Base-by-base conservation (phyloP, 768 basidiomycete species). In the Tulasnella sp. region DNA sequence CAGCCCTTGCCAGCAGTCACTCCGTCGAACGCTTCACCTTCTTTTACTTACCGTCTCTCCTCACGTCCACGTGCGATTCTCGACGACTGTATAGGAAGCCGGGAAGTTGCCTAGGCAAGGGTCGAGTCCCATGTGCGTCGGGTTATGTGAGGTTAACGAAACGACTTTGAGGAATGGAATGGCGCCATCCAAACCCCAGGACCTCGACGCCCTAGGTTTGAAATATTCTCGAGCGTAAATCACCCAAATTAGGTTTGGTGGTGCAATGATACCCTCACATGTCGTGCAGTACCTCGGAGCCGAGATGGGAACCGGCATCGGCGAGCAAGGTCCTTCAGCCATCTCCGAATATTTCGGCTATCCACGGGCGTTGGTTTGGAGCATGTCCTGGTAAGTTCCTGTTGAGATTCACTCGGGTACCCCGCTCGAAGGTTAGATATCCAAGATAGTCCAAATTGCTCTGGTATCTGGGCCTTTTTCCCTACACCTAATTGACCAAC, bases 111-210 rank as follows among this genome's bases (percentile, higher is more conserved):
- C 62, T 68, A 31, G 9, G 7, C 1, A 31, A 68, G 62, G 62
- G n/a, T 27, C 14, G n/a, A n/a, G n/a, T 34, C 21, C 62, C 62
- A 68, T 68, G 62, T 68, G 62, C 62, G 62, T 31, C 62, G 27
- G 62, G 62, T 68, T 31, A 68, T 68, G 62, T 68, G 21, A 68
- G 62, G 62, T 68, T 68, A 34, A 68, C 62, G 62, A 44, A 44
- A 68, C 62, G 21, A 18, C 62, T 34, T 31, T 18, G 2, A 19
- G 48, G 24, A 52, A 21, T 24, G 24, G 48, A 9, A 52, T 52
- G 48, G 48, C 48, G 48, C 48, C 19, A 52, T 19, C 48, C 4
- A 21, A 40, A 19, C 48, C 42, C 42, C 4, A 44, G 10, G 14
- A 40, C 6, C 40, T 40, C 40, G 40, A 40, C 40, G 10, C 40